phyloP scores from a whole-genome alignment of 2,329 filamentous ascomycete species.

The Apiospora marii region DNA sequence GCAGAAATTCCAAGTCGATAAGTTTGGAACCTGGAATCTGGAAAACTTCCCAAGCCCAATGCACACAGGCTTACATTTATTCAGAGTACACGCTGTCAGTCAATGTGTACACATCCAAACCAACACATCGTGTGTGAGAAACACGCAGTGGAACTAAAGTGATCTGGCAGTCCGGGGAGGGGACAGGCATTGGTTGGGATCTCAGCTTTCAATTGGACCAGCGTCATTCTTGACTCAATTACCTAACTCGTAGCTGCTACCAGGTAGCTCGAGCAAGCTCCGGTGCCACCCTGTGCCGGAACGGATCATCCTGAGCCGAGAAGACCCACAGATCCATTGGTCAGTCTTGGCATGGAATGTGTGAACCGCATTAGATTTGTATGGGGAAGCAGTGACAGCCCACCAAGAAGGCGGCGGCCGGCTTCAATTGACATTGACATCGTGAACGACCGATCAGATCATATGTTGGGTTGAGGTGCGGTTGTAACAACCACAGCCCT shows the following conservation, averaged over 20 bases:
- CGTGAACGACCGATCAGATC: neutral
- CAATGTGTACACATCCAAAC: neutral
- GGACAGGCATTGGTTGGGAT: neutral
- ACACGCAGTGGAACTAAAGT: neutral
- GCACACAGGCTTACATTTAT: neutral
- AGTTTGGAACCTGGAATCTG: neutral
- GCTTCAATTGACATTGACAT: conserved; percentile 21
- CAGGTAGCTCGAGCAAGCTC: neutral
- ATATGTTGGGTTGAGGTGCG: neutral
- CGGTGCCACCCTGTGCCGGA: neutral
- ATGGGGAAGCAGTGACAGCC: conserved; percentile 2
- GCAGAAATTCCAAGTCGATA: neutral
- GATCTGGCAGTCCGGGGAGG: neutral
- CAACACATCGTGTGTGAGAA: neutral
- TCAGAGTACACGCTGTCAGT: neutral
- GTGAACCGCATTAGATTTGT: neutral
- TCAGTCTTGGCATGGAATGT: neutral
- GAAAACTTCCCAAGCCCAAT: neutral
- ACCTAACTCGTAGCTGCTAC: neutral
- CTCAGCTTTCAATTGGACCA: neutral
- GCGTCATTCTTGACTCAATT: conserved; percentile 8
- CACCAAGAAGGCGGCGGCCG: conserved; percentile 4
- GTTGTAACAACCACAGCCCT: neutral
- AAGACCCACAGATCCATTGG: neutral
- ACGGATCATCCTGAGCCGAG: neutral